Evolutionary conservation across 306 rosid species (phyloP).

Genomic region (Lathyrus sativus): DNA sequence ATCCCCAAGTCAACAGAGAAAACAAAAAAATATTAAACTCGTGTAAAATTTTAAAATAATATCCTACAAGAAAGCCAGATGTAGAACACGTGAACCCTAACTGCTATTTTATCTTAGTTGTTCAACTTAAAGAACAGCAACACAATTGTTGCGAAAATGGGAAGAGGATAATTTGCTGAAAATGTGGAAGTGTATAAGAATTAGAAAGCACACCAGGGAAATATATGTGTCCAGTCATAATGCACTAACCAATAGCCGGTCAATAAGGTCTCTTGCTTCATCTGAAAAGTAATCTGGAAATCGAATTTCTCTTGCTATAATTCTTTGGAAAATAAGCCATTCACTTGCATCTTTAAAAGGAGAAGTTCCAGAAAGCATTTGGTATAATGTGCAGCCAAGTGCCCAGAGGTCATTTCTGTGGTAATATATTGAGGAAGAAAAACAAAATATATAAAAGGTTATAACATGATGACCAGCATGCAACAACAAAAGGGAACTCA

Average conservation of each 20-base stretch:
- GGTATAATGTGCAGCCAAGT: conserved; percentile 98
- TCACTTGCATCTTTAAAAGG: conserved; percentile 99
- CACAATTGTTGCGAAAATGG: conserved; percentile 8
- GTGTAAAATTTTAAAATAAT: background rate
- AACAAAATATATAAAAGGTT: conserved; percentile 37
- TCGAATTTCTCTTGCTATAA: conserved; percentile 92
- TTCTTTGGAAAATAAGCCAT: conserved; percentile 99
- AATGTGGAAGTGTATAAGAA: background rate
- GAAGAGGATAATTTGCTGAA: background rate
- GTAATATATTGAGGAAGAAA: conserved; percentile 38
- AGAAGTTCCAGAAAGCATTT: conserved; percentile 99
- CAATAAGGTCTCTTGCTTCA: conserved; percentile 85
- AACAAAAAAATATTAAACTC: conserved; percentile 12
- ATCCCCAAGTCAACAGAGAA: conserved; percentile 1
- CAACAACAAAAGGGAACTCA: conserved; percentile 29
- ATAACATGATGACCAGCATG: conserved; percentile 23
- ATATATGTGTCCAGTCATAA: conserved; percentile 14
- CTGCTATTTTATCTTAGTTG: conserved; percentile 25
- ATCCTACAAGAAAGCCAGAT: conserved; percentile 23
- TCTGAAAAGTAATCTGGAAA: conserved; percentile 89
- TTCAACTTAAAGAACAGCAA: conserved; percentile 8
- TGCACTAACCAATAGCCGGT: conserved; percentile 78
- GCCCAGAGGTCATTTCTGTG: conserved; percentile 99
- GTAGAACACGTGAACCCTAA: conserved; percentile 19
- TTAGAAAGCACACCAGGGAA: conserved; percentile 5